A percentile compares a stretch with the other conserved stretches of the same genome.
Conservation (phyloP, 176 grass and related monocot species). For the Panicum miliaceum region DNA sequence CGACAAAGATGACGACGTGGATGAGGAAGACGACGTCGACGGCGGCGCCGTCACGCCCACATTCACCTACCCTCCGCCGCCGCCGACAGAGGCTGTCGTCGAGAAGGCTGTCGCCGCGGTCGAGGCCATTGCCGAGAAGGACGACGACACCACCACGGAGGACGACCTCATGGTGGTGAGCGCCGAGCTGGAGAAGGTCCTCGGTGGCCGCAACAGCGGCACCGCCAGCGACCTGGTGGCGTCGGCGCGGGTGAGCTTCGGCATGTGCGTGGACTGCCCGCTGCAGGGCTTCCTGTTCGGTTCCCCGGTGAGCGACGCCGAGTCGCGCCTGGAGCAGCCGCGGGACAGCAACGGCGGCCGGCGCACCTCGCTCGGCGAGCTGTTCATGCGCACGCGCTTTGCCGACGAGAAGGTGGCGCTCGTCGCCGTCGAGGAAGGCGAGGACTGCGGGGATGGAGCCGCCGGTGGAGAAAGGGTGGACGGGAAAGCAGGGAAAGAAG, state of each 20-base stretch:
- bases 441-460: constrained; percentile 26
- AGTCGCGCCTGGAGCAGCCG: constrained; percentile 41
- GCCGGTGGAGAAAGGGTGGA: constrained; percentile 36
- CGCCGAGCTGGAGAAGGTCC: constrained; percentile 87
- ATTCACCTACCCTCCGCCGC: constrained; percentile 34
- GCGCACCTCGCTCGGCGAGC: constrained; percentile 91
- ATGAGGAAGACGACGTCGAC: not conserved
- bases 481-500: constrained; percentile 25
- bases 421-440: constrained; percentile 43
- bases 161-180: constrained; percentile 83
- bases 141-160: constrained; percentile 73
- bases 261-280: constrained; percentile 62
- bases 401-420: constrained; percentile 60
- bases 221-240: constrained; percentile 41
- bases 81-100: not conserved
- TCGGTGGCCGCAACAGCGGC: constrained; percentile 51
- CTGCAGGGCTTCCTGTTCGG: constrained; percentile 91
- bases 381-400: constrained; percentile 90
- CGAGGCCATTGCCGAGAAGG: constrained; percentile 81
- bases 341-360: constrained; percentile 39
- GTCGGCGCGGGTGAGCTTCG: constrained; percentile 80
- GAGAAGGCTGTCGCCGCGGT: constrained; percentile 50
- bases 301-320: constrained; percentile 64
- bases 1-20: not conserved
- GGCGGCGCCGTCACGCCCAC: constrained; percentile 46